Percentiles rank a stretch among this genome's conserved stretches.
Conservation (phyloP, 2,329 filamentous ascomycete genomes). For the Trichoderma afroharzianum region DNA sequence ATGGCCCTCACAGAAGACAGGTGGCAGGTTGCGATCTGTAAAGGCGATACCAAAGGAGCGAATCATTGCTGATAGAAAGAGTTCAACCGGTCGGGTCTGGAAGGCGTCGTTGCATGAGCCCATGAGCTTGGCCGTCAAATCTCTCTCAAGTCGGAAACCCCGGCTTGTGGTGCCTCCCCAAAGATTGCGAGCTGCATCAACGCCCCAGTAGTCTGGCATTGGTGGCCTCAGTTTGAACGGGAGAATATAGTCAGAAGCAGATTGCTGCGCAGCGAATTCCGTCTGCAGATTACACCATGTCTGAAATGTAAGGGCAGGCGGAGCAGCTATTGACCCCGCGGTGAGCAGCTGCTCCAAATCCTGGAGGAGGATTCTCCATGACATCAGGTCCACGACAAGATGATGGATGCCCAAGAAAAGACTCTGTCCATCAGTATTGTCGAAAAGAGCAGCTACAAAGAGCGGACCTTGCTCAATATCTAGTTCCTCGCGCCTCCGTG, state of each 20-base stretch:
- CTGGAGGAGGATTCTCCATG: constrained; percentile 19
- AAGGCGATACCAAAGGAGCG: constrained; percentile 27
- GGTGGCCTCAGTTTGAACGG: too few species aligned
- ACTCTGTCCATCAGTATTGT: background rate
- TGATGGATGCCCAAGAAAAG: constrained; percentile 17
- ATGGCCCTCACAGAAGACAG: constrained; percentile 32
- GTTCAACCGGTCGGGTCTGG: constrained; percentile 16
- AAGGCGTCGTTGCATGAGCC: constrained; percentile 1
- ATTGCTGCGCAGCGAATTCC: background rate
- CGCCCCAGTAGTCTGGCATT: background rate
- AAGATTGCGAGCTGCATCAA: background rate
- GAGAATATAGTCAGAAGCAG: too few species aligned
- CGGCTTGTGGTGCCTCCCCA: too few species aligned
- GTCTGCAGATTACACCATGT: background rate
- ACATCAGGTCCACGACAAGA: constrained; percentile 20
- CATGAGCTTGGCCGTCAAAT: too few species aligned
- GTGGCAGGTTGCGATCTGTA: constrained; percentile 24
- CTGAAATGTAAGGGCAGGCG: too few species aligned
- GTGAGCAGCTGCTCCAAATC: constrained; percentile 16
- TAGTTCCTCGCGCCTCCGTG: background rate
- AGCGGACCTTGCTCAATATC: background rate
- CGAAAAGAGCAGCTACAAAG: background rate
- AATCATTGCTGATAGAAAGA: constrained; percentile 24
- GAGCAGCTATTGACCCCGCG: background rate
- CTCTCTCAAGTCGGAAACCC: too few species aligned